Evolutionary conservation across 192 early-diverging fungal genomes (phyloP), one percentile per base, ranked within the genome.

Genomic region (Linnemannia hyalina): DNA sequence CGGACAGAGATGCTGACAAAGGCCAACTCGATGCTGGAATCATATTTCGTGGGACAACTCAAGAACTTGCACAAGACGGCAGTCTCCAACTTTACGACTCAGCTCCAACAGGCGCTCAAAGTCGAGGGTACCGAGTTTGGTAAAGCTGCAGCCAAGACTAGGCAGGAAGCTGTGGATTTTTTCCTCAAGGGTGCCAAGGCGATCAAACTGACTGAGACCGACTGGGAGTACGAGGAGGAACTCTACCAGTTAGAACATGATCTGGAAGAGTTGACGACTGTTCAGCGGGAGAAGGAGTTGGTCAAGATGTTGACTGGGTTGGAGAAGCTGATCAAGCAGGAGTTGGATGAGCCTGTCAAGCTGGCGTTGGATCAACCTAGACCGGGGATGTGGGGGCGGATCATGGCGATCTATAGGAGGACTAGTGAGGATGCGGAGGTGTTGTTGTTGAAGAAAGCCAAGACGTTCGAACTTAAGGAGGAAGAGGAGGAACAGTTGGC

Each of bases 21-120:
- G 71, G 92, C 97, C 83, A 92, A 95, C 70, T 92, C 92, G 1
- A 92, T 93, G 75, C 87, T 98, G 68, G 92, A 96, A 46, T 89
- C 95, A 9, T 91, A 94, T 72, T 98, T 93, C 85, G 83, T 97
- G 32, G 95, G 94, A 47, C 99, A 99, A 85, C 91, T 99, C 26
- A 93, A 95, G 75, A 99, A 99, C 77, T 85, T 97, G 29, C 91
- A 95, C 88, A 95, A 97, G 72, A 88, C 88, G 41, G 93, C 95
- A 0, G 82, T 96, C 1, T 88, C 83, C 4, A 76, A 88, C 20
- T 99, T 98, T 80, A 90, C 94, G 3, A 80, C 84, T 32, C 76
- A 79, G 22, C 77, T 96, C 20, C 79, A 89, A 11, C 68, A 77
- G 36, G 26, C 74, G 2, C 78, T 85, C 35, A 76, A 80, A 47